Base-by-base conservation (phyloP, 345 rosid genomes). In the Cardamine occulta region DNA sequence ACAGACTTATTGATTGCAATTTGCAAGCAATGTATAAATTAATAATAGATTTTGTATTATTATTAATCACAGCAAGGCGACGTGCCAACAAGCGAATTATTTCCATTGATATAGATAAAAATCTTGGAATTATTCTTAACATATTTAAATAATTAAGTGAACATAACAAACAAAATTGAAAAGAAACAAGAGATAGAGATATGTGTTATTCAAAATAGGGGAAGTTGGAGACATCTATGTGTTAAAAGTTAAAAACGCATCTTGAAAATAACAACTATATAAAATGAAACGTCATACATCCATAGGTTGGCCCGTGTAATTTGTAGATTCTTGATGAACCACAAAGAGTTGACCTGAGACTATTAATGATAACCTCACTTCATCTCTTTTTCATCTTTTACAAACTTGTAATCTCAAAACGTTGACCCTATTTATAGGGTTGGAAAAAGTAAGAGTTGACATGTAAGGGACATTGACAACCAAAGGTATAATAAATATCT, bases 391-490 rank as follows among this genome's bases (percentile, higher is more conserved):
- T 40, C 45, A 40, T 40, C 45, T 40, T 40, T 40, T 40, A 40
- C 4, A 40, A 40, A 40, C 15, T 44, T 44, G 8, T 44, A 44
- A 14, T 15, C 48, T 44, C 18, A 44, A 44, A 44, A 44, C 48
- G 48, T 44, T 40, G 47, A 40, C 47, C 47, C 47, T 40, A 13
- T 12, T 13, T 40, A 40, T 40, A 13, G 2, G 47, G 47, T 13
- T 13, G n/a, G 47, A 40, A 5, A 42, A 44, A 42, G 7, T 4
- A 42, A 42, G 17, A 42, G 87, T 37, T 4, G 93, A 70, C 72
- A n/a, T n/a, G 86, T 91, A 35, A 0, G 96, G 87, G 57, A 88
- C 56, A 8, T 85, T 77, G 63, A 88, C 84, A 60, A 88, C 93
- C 68, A 88, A 73, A 54, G 96, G 92, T 48, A 83, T 14, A 39